Conservation (phyloP, 2,329 filamentous ascomycete species). For the Fusarium sp. region DNA sequence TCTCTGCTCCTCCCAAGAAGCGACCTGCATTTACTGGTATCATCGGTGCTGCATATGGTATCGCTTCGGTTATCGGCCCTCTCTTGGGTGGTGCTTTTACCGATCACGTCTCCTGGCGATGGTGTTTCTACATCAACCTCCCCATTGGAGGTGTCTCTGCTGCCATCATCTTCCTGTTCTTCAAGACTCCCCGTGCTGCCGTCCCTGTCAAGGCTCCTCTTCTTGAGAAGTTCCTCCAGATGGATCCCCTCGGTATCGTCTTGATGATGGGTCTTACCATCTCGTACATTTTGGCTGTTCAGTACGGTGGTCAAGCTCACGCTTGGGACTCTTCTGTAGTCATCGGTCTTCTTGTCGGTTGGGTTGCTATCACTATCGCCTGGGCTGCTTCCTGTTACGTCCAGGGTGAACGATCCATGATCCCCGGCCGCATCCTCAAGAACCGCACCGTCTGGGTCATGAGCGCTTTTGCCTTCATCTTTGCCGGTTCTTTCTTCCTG, state of each 20-base stretch:
- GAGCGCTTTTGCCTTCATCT: conserved; percentile 56
- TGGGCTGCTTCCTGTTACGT: conserved; percentile 55
- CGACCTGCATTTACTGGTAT: conserved; percentile 54
- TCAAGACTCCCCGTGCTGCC: conserved; percentile 56
- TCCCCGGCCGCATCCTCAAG: conserved; percentile 54
- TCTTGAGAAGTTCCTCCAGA: conserved; percentile 59
- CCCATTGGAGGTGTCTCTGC: conserved; percentile 53
- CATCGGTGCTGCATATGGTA: conserved; percentile 52
- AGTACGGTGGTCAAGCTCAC: conserved; percentile 60
- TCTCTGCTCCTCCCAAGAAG: conserved; percentile 52
- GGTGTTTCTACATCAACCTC: conserved; percentile 57
- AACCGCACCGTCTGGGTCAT: conserved; percentile 54
- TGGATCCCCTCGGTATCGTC: conserved; percentile 60
- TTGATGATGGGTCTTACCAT: conserved; percentile 59
- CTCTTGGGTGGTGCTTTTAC: conserved; percentile 54
- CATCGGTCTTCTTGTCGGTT: conserved; percentile 58
- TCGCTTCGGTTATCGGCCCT: conserved; percentile 53
- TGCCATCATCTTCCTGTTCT: conserved; percentile 55
- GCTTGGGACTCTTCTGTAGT: conserved; percentile 56
- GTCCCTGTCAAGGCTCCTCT: conserved; percentile 53
- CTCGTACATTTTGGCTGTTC: conserved; percentile 59
- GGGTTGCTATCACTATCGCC: conserved; percentile 48
- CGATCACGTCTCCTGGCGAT: conserved; percentile 53
- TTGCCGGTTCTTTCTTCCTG: conserved; percentile 58
- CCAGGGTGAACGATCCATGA: conserved; percentile 60